These are phyloP conservation scores for Solanum bulbocastanum DNA, from an alignment of 257 asterid genomes.

Conservation along the genomic window DNA sequence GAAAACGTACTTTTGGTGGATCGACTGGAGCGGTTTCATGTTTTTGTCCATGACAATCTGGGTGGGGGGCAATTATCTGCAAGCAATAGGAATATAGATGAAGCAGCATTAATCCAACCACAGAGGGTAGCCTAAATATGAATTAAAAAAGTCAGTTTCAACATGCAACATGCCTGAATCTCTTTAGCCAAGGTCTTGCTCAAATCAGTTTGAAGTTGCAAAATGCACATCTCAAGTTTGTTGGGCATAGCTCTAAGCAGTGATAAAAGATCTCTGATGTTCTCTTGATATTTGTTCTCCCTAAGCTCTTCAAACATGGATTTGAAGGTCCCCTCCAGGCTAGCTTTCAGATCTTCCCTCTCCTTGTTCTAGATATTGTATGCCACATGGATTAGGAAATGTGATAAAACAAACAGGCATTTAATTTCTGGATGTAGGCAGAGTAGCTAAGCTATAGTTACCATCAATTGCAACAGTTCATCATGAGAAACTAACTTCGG, in stretches of 20 bases:
- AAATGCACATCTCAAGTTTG: constrained; percentile 38
- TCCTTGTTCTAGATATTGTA: constrained; percentile 50
- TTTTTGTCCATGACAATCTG: constrained; percentile 24
- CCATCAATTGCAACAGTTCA: constrained; percentile 61
- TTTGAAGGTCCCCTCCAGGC: constrained; percentile 40
- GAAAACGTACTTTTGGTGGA: constrained; percentile 31
- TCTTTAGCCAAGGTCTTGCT: constrained; percentile 42
- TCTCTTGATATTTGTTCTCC: constrained; percentile 35
- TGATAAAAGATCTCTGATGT: constrained; percentile 28
- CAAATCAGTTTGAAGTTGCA: constrained; percentile 41
- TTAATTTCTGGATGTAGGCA: not conserved
- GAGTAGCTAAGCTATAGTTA: constrained; percentile 20
- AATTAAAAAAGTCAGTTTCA: not conserved
- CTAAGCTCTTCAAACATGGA: constrained; percentile 44
- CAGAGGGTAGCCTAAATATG: constrained; percentile 7
- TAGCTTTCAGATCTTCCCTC: constrained; percentile 66
- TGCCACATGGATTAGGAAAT: constrained; percentile 14
- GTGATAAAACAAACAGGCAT: not conserved
- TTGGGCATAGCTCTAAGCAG: constrained; percentile 42
- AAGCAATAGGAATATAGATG: constrained; percentile 12
- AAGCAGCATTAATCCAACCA: constrained; percentile 6
- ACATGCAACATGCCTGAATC: constrained; percentile 41
- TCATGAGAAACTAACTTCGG: constrained; percentile 60
- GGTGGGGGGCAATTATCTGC: constrained; percentile 49
- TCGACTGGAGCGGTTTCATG: constrained; percentile 22